Conservation (phyloP, 208 protist species). For the Leishmania arabica region DNA sequence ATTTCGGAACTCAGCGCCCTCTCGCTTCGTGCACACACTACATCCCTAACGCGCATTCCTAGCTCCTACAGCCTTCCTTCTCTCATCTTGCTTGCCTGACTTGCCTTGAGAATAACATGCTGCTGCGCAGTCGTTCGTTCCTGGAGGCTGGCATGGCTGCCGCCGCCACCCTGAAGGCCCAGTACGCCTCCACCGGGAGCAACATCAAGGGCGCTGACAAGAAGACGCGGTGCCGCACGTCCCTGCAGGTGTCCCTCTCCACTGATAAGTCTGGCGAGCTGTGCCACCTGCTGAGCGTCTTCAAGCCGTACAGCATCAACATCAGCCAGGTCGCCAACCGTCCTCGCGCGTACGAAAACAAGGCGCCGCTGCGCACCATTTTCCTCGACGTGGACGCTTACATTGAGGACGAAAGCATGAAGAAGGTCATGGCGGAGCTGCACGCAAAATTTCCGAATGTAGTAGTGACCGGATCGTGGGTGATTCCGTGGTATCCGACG, state of each 20-base stretch:
- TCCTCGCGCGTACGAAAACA: slow-evolving; percentile 50
- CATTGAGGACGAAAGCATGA: slow-evolving; percentile 39
- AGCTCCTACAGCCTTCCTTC: not conserved
- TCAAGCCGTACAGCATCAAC: slow-evolving; percentile 53
- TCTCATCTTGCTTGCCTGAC: not conserved
- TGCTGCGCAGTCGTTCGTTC: slow-evolving; percentile 8
- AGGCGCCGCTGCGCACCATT: slow-evolving; percentile 48
- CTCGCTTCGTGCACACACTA: not conserved
- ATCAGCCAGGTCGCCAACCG: slow-evolving; percentile 65
- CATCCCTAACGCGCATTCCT: not conserved
- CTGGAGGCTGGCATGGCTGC: slow-evolving; percentile 6
- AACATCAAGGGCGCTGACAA: slow-evolving; percentile 46
- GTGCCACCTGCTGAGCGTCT: slow-evolving; percentile 46
- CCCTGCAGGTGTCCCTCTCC: slow-evolving; percentile 56
- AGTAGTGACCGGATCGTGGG: slow-evolving; percentile 53
- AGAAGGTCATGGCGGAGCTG: slow-evolving; percentile 40
- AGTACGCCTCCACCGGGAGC: slow-evolving; percentile 52
- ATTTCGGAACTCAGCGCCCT: not conserved
- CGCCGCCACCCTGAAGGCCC: slow-evolving; percentile 36
- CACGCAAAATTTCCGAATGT: slow-evolving; percentile 32
- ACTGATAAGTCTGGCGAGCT: slow-evolving; percentile 48
- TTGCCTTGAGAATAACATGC: slow-evolving; percentile 5
- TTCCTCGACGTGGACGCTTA: slow-evolving; percentile 72
- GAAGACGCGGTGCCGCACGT: slow-evolving; percentile 41
- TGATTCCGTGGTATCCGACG: slow-evolving; percentile 79